Base-by-base conservation (phyloP, 106 monocot genomes). In the Xerophyta viscosa region DNA sequence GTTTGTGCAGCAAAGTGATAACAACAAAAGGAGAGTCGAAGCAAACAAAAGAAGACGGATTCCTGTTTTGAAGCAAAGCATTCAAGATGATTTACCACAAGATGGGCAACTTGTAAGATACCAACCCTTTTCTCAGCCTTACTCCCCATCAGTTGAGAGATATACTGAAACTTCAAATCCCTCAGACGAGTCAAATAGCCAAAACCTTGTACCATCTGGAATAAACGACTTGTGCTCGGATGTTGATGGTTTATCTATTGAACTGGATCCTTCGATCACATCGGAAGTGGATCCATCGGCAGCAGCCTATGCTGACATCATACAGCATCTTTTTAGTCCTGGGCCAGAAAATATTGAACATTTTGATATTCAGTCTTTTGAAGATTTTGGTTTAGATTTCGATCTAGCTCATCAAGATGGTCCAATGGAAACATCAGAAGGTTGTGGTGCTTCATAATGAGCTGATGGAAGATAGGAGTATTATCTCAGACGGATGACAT, bases 51-150 rank as follows among this genome's bases (percentile, higher is more conserved):
- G 58, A 58, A 55, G 70, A 37, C 48, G 80, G 29, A 49, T 74
- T 56, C 74, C 66, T 47, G 66, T 51, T 48, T 39, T 62, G 27
- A 56, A 74, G 24, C 62, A 74, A 0, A 61, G 56, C n/a, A n/a
- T n/a, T n/a, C n/a, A n/a, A 0, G 48, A 36, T 25, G 62, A 29
- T 20, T n/a, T 53, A 11, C 28, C 65, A 20, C 37, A 66, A 39
- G 73, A 66, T 27, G 70, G 62, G 20, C 74, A 80, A 29, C 60
- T 70, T 23, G 31, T 80, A 10, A 80, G 43, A 26, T 80, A 80
- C 29, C 66, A 74, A 31, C 66, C 70, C 6, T 44, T 44, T 14
- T 14, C 43, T 14, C 43, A 44, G 8, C n/a, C n/a, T 3, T 14
- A 17, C 15, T 3, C 3, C 8, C 43, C 6, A 14, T 17, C 43